phyloP scores from a whole-genome alignment of 139 green algal genomes.

The Chlamydomonas incerta region DNA sequence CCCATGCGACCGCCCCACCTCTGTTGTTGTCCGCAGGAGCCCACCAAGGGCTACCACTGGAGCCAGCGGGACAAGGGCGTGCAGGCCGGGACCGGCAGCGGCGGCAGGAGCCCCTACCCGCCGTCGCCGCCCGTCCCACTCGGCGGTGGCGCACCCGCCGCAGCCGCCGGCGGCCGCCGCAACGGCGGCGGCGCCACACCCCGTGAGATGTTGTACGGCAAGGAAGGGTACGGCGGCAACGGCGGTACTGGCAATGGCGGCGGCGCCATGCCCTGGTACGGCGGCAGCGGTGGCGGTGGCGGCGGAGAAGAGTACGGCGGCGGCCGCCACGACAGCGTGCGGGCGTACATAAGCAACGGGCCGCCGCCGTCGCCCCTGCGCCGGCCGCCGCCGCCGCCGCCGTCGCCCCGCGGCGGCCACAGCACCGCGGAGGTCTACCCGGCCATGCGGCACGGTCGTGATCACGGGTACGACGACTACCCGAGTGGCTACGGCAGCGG shows the following conservation, averaged over 20 bases:
- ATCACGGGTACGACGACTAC: too few species aligned
- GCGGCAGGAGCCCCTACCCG: neutral
- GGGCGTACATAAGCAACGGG: too few species aligned
- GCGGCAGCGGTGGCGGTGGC: neutral
- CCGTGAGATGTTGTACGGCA: neutral
- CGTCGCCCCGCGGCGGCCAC: too few species aligned
- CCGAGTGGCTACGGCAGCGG: too few species aligned
- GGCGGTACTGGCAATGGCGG: neutral
- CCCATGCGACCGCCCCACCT: too few species aligned
- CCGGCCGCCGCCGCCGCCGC: too few species aligned
- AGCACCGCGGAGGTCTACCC: too few species aligned
- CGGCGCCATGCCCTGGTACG: neutral
- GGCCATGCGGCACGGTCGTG: neutral
- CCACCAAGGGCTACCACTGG: neutral
- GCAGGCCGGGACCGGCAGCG: neutral
- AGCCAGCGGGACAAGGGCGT: constrained; percentile 7
- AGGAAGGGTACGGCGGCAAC: neutral
- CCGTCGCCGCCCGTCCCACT: neutral
- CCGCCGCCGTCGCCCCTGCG: too few species aligned
- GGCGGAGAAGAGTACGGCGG: too few species aligned
- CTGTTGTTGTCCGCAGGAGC: neutral
- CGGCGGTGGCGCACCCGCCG: neutral
- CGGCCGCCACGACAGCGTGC: neutral
- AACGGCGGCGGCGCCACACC: neutral
- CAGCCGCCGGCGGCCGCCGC: neutral